A percentile compares a stretch with the other conserved stretches of the same genome.
Conservation (phyloP, 176 grass and related monocot genomes). For the Phoenix roebelenii region DNA sequence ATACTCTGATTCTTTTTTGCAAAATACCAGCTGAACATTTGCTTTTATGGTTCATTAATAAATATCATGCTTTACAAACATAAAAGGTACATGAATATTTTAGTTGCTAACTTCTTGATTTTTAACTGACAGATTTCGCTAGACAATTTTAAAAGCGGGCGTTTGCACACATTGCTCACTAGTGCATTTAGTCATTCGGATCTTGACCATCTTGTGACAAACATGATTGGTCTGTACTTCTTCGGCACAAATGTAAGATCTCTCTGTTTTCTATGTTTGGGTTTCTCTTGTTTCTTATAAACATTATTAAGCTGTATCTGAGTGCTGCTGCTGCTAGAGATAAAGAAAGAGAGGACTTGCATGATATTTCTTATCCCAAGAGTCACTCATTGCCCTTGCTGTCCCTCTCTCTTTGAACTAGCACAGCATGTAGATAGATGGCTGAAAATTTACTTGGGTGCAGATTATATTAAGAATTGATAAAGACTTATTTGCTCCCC, state of each 20-base stretch:
- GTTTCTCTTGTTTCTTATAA: background rate
- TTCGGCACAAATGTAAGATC: constrained; percentile 65
- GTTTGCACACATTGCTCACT: constrained; percentile 78
- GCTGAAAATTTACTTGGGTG: no score
- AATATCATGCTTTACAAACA: no score
- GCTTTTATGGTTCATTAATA: background rate
- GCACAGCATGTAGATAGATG: no score
- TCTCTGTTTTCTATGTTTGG: background rate
- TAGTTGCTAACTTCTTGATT: constrained; percentile 10
- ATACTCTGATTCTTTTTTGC: background rate
- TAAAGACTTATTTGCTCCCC: no score
- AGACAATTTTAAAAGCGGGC: constrained; percentile 67
- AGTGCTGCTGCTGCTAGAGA: background rate
- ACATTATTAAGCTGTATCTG: background rate
- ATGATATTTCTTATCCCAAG: no score
- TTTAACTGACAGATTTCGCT: constrained; percentile 59
- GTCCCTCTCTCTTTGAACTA: no score
- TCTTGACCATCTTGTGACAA: constrained; percentile 39
- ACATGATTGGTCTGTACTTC: constrained; percentile 83
- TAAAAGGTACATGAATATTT: no score
- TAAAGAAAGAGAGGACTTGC: no score
- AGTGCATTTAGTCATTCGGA: constrained; percentile 72
- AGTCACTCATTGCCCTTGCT: no score
- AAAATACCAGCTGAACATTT: background rate
- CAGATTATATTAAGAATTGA: no score